Evolutionary conservation across 2,329 filamentous ascomycete genomes (phyloP), one percentile per base, ranked within the genome.

Genomic region (Penicillium sp.): DNA sequence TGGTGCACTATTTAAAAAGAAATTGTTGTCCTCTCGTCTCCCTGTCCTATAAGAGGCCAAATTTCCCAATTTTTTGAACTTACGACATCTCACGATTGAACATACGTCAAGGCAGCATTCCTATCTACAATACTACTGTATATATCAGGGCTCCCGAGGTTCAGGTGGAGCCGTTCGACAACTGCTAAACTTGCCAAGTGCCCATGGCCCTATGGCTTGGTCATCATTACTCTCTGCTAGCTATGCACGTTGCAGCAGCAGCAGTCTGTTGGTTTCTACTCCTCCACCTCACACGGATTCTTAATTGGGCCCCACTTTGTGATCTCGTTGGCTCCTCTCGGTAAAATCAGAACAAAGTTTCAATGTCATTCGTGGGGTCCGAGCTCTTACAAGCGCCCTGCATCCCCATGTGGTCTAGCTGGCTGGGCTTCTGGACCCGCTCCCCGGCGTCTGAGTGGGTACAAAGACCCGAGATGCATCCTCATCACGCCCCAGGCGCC

Each of bases 401-500:
- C 56, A 55, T 52, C 63, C 61, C 38, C 52, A 62, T 60, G 37
- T 13, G 58, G 65, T 57, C 40, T 67, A 67, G 65, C 56, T 48
- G 61, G 14, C 13, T 19, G 3, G 40, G 22, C 35, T 30, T 26
- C 14, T 14, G 56, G 57, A 14, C 48, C 42, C 55, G 61, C 58
- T 61, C 33, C 38, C 49, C 58, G 55, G 57, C 58, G 52, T 58
- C 52, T 62, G 65, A 65, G 63, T 67, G 65, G 65, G 43, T 59
- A 61, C 52, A 10, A 49, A 49, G 16, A 37, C 42, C 55, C 55
- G 42, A 51, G 42, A 64, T 65, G 65, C 63, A 64, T 67, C 56
- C 54, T 61, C 65, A 58, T 67, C 65, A 67, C 65, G 61, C 58
- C 63, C 61, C 59, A 63, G 61, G 65, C 65, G 65, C 65, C 56